Percentiles rank a stretch among this genome's conserved stretches.
These are phyloP conservation scores for Taphrina populina DNA, from an alignment of 1,139 yeast genomes.

Conservation along the genomic window DNA sequence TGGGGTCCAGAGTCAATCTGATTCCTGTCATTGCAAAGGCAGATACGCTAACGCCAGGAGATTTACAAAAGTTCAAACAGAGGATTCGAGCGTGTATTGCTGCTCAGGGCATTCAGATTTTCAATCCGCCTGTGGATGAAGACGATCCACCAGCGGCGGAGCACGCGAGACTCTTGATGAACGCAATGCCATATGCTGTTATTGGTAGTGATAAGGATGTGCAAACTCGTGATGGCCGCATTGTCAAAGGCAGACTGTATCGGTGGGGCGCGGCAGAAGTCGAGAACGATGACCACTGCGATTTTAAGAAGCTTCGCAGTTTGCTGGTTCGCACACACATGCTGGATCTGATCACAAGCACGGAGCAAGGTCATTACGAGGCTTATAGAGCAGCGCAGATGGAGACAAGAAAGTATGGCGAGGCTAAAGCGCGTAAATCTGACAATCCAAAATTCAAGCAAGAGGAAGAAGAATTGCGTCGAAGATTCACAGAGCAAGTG, in stretches of 20 bases:
- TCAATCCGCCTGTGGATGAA: constrained; percentile 66
- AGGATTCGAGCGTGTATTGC: constrained; percentile 88
- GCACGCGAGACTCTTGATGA: constrained; percentile 36
- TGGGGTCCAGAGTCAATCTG: constrained; percentile 84
- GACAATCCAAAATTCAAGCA: constrained; percentile 93
- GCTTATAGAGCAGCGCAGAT: constrained; percentile 79
- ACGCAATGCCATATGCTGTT: constrained; percentile 86
- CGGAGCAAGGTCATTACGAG: constrained; percentile 92
- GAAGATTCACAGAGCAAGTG: constrained; percentile 96
- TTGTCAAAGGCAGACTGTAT: constrained; percentile 86
- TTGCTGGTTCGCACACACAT: constrained; percentile 85
- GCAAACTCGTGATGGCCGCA: constrained; percentile 70
- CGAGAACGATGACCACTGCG: constrained; percentile 93
- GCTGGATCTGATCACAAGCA: constrained; percentile 81
- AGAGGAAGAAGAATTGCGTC: constrained; percentile 91
- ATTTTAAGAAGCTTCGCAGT: constrained; percentile 86
- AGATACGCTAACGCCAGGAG: constrained; percentile 83
- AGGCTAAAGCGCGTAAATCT: constrained; percentile 46
- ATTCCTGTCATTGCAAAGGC: constrained; percentile 95
- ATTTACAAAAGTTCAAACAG: constrained; percentile 75
- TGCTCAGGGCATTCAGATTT: constrained; percentile 86
- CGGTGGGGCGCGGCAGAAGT: constrained; percentile 98
- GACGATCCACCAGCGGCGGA: constrained; percentile 39
- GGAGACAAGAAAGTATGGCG: constrained; percentile 59
- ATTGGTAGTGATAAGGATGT: constrained; percentile 88